Evolutionary conservation across 1,284 basidiomycete species (phyloP).

Genomic region (Paramarasmius palmivorus): DNA sequence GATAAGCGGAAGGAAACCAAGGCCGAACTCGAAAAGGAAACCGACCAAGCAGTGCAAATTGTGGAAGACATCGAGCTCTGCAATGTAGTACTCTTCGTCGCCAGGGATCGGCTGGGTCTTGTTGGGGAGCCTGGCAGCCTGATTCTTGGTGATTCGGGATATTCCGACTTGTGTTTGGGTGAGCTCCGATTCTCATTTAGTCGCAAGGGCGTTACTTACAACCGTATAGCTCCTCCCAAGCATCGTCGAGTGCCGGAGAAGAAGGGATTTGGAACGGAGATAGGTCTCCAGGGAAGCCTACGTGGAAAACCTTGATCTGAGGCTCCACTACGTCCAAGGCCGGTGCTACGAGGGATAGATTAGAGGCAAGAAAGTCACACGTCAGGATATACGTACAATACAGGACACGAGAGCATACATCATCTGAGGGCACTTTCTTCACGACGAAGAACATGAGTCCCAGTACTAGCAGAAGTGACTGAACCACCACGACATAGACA

Average conservation of each 20-base stretch:
- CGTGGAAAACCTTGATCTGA: slow-evolving; percentile 5
- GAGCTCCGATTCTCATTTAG: not conserved
- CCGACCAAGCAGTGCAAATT: too few relatives aligned
- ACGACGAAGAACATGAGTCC: not conserved
- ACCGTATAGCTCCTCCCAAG: slow-evolving; percentile 22
- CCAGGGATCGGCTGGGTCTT: too few relatives aligned
- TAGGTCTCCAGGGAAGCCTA: slow-evolving; percentile 8
- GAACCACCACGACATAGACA: not conserved
- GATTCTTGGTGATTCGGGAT: slow-evolving; percentile 22
- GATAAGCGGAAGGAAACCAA: too few relatives aligned
- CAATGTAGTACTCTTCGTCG: too few relatives aligned
- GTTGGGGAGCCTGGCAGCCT: too few relatives aligned
- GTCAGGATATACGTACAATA: not conserved
- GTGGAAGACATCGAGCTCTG: too few relatives aligned
- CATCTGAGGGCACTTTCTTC: not conserved
- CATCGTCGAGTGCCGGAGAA: slow-evolving; percentile 9
- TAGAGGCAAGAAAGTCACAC: too few relatives aligned
- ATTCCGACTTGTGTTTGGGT: slow-evolving; percentile 8
- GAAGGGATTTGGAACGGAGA: slow-evolving; percentile 13
- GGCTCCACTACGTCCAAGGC: slow-evolving; percentile 8
- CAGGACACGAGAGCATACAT: not conserved
- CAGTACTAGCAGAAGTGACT: not conserved
- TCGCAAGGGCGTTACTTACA: slow-evolving; percentile 15
- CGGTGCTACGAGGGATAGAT: slow-evolving; percentile 14
- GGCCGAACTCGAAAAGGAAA: too few relatives aligned